Evolutionary conservation across 2,329 filamentous ascomycete species (phyloP), one percentile per base, ranked within the genome.

Genomic region (Diplodia mutila): DNA sequence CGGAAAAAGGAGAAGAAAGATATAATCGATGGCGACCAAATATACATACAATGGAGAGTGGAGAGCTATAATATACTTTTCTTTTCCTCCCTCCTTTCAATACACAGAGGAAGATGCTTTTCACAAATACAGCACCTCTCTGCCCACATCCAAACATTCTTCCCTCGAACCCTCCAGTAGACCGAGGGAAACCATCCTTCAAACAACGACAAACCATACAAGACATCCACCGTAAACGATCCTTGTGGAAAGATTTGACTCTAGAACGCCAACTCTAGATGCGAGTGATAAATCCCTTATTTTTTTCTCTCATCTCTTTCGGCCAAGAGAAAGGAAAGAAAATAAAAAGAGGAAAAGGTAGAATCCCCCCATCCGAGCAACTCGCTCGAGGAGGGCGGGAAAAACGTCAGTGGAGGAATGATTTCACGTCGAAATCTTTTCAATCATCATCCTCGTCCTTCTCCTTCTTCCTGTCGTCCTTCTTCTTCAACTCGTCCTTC

Each of bases 401-500:
- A 32, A 53, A 53, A 53, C 12, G 23, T 46, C n/a, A 46, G 42
- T 46, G 42, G 4, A 21, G n/a, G 42, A 21, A 9, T 27, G 49
- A 7, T 14, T 27, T 27, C n/a, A 8, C 8, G 14, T 52, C 21
- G 42, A 12, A 27, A 51, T 18, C n/a, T 52, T 27, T 21, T 61
- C 39, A 61, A 32, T 61, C 55, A 21, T 61, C 55, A 14, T 61
- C 55, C 23, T 59, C 55, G n/a, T 61, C 57, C 42, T 49, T 14
- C 6, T 63, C 16, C 39, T 49, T 51, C 46, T 16, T 25, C 9
- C n/a, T 27, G 51, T 78, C 75, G 27, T 86, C 85, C 73, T 84
- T 81, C 34, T 85, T 82, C 70, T 81, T 77, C 65, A 91, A 77
- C 71, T 88, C 82, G 73, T 87, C 83, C 72, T 90, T 90, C 88